Evolutionary conservation across 495 filamentous ascomycete species (phyloP).

Genomic region (Trichoderma erinaceum): DNA sequence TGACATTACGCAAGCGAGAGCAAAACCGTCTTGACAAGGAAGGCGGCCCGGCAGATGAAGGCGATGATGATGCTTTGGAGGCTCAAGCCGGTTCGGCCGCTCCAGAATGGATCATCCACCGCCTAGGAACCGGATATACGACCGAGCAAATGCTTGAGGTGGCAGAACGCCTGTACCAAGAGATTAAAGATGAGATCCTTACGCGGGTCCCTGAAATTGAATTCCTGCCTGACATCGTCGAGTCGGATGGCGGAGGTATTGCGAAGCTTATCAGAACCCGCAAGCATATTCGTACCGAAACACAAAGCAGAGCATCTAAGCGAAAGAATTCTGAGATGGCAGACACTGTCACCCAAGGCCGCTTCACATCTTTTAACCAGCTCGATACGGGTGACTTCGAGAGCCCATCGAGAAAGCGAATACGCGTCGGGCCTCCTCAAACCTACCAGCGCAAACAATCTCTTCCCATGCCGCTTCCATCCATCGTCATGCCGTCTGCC

Average conservation of each 20-base stretch:
- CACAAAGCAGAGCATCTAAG: neutral
- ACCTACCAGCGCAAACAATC: neutral
- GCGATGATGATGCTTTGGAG: constrained; percentile 26
- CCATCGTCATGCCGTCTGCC: neutral
- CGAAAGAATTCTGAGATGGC: neutral
- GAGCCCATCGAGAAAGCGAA: neutral
- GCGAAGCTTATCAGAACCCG: constrained; percentile 20
- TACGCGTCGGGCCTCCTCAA: neutral
- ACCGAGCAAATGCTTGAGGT: constrained; percentile 35
- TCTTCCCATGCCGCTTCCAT: neutral
- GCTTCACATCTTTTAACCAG: neutral
- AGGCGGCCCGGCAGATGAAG: constrained; percentile 22
- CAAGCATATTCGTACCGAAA: neutral
- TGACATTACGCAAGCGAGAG: constrained; percentile 50
- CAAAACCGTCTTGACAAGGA: constrained; percentile 35
- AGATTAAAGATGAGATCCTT: constrained; percentile 27
- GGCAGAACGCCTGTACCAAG: constrained; percentile 27
- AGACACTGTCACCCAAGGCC: neutral
- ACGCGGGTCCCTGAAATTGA: constrained; percentile 58
- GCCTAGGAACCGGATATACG: constrained; percentile 30
- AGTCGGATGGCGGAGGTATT: constrained; percentile 17
- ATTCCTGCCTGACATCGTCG: constrained; percentile 53
- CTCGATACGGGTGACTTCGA: neutral
- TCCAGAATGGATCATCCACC: constrained; percentile 36
- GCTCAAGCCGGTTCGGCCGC: constrained; percentile 34